A percentile compares a stretch with the other conserved stretches of the same genome.
These are phyloP conservation scores for Thalassiosira hispida DNA, from an alignment of 352 stramenopile species.

Conservation along the genomic window DNA sequence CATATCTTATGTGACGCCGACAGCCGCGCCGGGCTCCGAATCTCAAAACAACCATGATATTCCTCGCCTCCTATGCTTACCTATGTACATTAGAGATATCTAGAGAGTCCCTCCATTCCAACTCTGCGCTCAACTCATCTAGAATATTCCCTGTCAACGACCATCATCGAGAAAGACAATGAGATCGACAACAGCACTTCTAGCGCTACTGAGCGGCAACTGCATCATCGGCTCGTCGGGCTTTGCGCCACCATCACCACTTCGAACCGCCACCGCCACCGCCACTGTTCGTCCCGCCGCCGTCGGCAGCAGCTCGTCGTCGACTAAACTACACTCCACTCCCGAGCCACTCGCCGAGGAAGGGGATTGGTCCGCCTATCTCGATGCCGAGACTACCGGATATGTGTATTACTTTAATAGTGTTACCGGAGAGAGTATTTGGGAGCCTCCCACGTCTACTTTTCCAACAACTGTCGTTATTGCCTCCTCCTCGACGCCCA, in stretches of 20 bases:
- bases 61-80: too few species aligned
- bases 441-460: conserved; percentile 73
- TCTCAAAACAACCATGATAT: too few species aligned
- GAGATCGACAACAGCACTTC: neutral
- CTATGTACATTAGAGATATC: too few species aligned
- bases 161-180: neutral
- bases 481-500: neutral
- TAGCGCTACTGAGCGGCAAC: neutral
- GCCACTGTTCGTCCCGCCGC: neutral
- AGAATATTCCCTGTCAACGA: too few species aligned
- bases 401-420: conserved; percentile 84
- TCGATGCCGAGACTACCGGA: conserved; percentile 78
- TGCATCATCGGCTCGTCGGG: neutral
- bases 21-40: too few species aligned
- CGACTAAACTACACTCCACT: neutral
- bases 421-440: conserved; percentile 74
- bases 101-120: too few species aligned
- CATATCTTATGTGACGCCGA: too few species aligned
- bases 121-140: too few species aligned
- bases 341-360: conserved; percentile 70
- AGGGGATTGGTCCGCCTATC: conserved; percentile 77
- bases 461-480: conserved; percentile 67
- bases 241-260: neutral
- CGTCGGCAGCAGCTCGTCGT: too few species aligned
- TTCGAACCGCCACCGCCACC: neutral